Evolutionary conservation across 768 basidiomycete species (phyloP), one percentile per base, ranked within the genome.

Genomic region (Dictyophora rubrovolvata): DNA sequence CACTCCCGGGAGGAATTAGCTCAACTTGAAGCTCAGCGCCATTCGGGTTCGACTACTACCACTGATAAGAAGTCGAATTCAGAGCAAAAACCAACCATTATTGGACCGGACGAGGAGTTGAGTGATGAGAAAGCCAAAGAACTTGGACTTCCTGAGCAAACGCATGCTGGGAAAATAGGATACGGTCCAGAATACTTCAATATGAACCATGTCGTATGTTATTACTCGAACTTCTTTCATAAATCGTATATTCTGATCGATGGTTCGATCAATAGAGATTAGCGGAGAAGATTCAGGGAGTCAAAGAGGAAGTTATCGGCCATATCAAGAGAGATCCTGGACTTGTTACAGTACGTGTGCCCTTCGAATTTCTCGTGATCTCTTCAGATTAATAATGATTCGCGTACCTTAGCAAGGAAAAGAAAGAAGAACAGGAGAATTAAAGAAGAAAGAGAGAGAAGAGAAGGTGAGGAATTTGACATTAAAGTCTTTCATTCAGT

Each of bases 81-180:
- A 28, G 42, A 48, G 22, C 36, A 48, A 16, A 51, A 51, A 22
- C 50, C 4, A 22, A 9, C 21, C n/a, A n/a, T 23, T 34, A 18
- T 34, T 16, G 50, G 34, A 17, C 55, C 55, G 11, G 42, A 56
- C 14, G 55, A 42, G 17, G 42, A 56, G 22, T 3, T 56, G 11
- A 46, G 48, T 20, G n/a, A 48, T 11, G 56, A 50, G 36, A 37
- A 57, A 28, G 56, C 64, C 42, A 35, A 51, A 48, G 55, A 56
- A 23, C 62, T 69, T 20, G 68, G 54, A 1, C 68, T 72, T 55
- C 74, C 77, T 0, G 68, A 68, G 20, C 76, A 78, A 62, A 63
- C 62, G 49, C 77, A 79, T 55, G 74, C 76, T 0, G 78, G 77
- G 11, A 69, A 72, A 0, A 67, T 72, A 5, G 76, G 78, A n/a